Conservation (phyloP, 2,329 filamentous ascomycete genomes). For the Ophiostoma sp. region DNA sequence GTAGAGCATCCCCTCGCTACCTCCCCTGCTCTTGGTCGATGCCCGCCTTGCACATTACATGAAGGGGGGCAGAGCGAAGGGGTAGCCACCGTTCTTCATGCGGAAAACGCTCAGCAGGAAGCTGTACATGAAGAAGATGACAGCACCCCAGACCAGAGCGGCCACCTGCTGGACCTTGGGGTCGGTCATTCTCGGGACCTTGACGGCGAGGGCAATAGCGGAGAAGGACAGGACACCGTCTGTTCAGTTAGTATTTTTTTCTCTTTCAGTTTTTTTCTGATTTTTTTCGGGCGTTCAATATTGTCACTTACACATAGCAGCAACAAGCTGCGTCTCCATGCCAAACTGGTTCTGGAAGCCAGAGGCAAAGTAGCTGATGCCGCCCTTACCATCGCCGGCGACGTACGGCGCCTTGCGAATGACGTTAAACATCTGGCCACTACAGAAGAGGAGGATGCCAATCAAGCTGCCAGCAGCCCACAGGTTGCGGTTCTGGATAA, state of each 20-base stretch:
- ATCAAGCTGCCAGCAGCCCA: conserved; percentile 91
- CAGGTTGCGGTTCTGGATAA: conserved; percentile 84
- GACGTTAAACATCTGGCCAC: conserved; percentile 99
- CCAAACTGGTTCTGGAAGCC: conserved; percentile 94
- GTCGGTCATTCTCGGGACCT: conserved; percentile 83
- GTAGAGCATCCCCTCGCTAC: neutral
- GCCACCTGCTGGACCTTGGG: conserved; percentile 71
- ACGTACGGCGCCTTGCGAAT: conserved; percentile 96
- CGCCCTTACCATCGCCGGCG: conserved; percentile 73
- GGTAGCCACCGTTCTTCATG: conserved; percentile 90
- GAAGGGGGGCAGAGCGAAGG: conserved; percentile 90
- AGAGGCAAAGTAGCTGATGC: conserved; percentile 80
- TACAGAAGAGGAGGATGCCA: conserved; percentile 84
- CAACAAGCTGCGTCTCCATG: conserved; percentile 91
- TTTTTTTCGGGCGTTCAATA: neutral
- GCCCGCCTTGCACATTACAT: conserved; percentile 38
- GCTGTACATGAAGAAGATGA: conserved; percentile 82
- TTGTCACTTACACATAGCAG: conserved; percentile 69
- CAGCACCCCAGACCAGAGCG: conserved; percentile 70
- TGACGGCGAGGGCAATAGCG: conserved; percentile 83
- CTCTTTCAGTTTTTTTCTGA: neutral
- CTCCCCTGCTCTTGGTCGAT: conserved; percentile 20
- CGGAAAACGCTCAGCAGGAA: conserved; percentile 92
- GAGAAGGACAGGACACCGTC: conserved; percentile 77
- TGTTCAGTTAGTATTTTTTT: conserved; percentile 24